Evolutionary conservation across 345 rosid species (phyloP), one percentile per base, ranked within the genome.

Genomic region (Salix suchowensis): DNA sequence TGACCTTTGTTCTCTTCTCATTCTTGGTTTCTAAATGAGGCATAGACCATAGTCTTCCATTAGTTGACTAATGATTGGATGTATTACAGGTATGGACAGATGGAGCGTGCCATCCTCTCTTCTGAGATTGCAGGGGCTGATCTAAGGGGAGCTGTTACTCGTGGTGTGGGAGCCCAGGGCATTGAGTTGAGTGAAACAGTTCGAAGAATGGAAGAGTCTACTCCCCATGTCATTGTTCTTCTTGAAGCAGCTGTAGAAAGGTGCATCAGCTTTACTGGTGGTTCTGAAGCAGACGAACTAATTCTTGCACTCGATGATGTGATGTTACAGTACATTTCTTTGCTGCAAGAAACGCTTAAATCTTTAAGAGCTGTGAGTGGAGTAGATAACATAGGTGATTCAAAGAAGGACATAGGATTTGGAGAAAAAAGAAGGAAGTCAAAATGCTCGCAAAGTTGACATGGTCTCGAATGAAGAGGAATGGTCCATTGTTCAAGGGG

Each of bases 401-500:
- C 86, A 67, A 90, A 82, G 86, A 89, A 85, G 79, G 91, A 91
- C n/a, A 61, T 67, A 15, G 84, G 88, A n/a, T 42, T 66, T 70
- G 74, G 96, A 89, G 65, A 93, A 88, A 86, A 90, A 88, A 76
- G 98, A 93, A 15, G 91, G 82, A 40, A 76, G 82, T 77, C 91
- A 88, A 80, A 87, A 75, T 81, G 76, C 88, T 65, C 90, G 94
- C 50, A 93, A 87, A 86, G 86, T 44, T 62, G 97, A 92, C 71
- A 77, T 74, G 79, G 80, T 87, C 64, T 96, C 98, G 30, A 93
- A 89, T 83, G 99, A 96, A 74, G 97, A 91, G 86, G 99, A 96
- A 84, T 96, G 99, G 99, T 96, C 99, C 71, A 93, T 96, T 70
- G 96, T 96, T 68, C 98, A 93, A 80, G 99, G 98, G 80, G 94